These are phyloP conservation scores for Macrophomina phaseolina DNA, from an alignment of 2,329 filamentous ascomycete genomes.

Conservation along the genomic window DNA sequence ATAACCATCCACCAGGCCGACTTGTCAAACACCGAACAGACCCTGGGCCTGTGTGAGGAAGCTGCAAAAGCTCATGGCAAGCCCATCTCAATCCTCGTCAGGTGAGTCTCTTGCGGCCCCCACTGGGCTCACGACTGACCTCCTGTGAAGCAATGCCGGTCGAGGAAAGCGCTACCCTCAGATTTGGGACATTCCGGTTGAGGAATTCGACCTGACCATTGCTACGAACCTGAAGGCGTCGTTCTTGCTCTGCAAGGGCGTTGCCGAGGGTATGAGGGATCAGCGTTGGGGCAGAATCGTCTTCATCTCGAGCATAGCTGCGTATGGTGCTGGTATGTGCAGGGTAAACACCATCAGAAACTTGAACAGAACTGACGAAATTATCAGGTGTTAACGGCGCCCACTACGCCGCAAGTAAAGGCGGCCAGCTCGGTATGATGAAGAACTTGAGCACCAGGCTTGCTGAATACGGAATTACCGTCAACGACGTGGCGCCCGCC, in stretches of 20 bases:
- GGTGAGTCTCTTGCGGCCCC: slow-evolving; percentile 37
- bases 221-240: slow-evolving; percentile 67
- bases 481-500: slow-evolving; percentile 71
- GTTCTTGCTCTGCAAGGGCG: slow-evolving; percentile 66
- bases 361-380: slow-evolving; percentile 62
- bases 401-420: slow-evolving; percentile 66
- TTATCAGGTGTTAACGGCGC: slow-evolving; percentile 38
- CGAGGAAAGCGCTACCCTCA: slow-evolving; percentile 65
- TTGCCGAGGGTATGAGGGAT: slow-evolving; percentile 65
- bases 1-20: slow-evolving; percentile 65
- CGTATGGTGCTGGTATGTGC: slow-evolving; percentile 58
- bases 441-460: slow-evolving; percentile 66
- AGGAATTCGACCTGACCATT: slow-evolving; percentile 69
- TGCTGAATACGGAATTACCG: slow-evolving; percentile 65
- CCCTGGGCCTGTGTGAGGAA: slow-evolving; percentile 60
- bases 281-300: slow-evolving; percentile 68
- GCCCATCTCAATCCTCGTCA: slow-evolving; percentile 66
- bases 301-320: slow-evolving; percentile 68
- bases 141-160: slow-evolving; percentile 60
- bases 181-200: slow-evolving; percentile 62
- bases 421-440: slow-evolving; percentile 68
- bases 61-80: slow-evolving; percentile 60
- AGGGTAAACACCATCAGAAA: neutral
- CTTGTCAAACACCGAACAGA: slow-evolving; percentile 59
- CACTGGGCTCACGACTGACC: neutral